Evolutionary conservation across 768 basidiomycete genomes (phyloP).

Genomic region (Lyophyllum semitale): DNA sequence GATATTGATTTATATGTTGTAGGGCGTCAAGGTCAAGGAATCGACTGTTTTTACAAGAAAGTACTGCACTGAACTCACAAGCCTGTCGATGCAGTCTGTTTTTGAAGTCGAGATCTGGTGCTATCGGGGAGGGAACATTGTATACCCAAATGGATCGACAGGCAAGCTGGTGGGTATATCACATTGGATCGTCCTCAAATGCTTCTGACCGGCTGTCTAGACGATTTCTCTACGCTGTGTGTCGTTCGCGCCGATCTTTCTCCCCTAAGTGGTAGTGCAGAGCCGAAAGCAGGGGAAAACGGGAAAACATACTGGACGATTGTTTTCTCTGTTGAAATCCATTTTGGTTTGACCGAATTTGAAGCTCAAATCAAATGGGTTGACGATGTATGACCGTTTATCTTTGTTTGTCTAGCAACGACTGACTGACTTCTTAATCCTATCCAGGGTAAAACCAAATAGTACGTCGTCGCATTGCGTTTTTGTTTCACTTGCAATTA

Average conservation of each 20-base stretch:
- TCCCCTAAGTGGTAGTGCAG: slow-evolving; percentile 70
- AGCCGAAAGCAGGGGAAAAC: slow-evolving; percentile 61
- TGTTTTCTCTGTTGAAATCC: slow-evolving; percentile 82
- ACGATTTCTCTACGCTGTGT: slow-evolving; percentile 76
- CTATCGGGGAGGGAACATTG: slow-evolving; percentile 69
- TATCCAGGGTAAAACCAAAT: slow-evolving; percentile 64
- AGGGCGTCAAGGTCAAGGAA: slow-evolving; percentile 79
- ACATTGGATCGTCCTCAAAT: neutral
- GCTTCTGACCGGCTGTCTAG: slow-evolving; percentile 27
- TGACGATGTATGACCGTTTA: slow-evolving; percentile 62
- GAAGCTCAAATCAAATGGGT: slow-evolving; percentile 82
- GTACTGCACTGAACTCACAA: slow-evolving; percentile 82
- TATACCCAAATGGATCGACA: slow-evolving; percentile 77
- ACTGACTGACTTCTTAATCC: neutral
- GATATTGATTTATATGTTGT: neutral
- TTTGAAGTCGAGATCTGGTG: slow-evolving; percentile 89
- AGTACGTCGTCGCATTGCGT: slow-evolving; percentile 46
- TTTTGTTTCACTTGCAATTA: neutral
- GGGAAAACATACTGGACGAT: slow-evolving; percentile 83
- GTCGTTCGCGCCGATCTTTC: slow-evolving; percentile 80
- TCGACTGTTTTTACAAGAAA: slow-evolving; percentile 81
- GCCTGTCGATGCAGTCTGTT: slow-evolving; percentile 70
- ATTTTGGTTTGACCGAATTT: slow-evolving; percentile 83
- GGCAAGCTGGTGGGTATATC: slow-evolving; percentile 48
- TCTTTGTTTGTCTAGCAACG: neutral